Evolutionary conservation across 129 eudicot species (phyloP), one percentile per base, ranked within the genome.

Genomic region (Helianthus tuberosus): DNA sequence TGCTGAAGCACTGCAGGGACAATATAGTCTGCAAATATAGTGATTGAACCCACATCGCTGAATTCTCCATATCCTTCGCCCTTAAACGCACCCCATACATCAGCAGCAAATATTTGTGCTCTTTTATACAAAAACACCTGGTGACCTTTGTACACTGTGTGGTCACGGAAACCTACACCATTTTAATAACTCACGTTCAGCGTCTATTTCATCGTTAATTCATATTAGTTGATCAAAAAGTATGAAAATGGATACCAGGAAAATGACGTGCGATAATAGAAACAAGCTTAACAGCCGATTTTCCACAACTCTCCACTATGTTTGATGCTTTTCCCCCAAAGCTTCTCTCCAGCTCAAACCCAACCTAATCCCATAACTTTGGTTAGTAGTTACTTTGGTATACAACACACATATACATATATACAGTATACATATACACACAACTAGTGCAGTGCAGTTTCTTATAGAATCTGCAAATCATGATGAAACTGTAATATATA

Each of bases 41-140:
- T 93, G 51, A 93, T 81, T 11, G 90, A 80, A 35, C 88, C 80
- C 17, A 93, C 80, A 72, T 93, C 96, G 7, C 65, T 80, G 75
- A 89, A 89, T 67, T 93, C 96, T 14, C 98, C 98, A 55, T 87
- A 93, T 47, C 86, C 82, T 84, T 86, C 69, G 66, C 96, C 96
- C 86, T 93, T 90, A 72, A 93, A 93, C 27, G 96, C 96, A 61
- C 98, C 96, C 92, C 96, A 88, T 50, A 93, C 68, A 76, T 93
- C 98, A 44, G 96, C 96, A 69, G 87, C 92, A 78, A 93, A 90
- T 78, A 93, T 90, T 75, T 93, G 98, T 68, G 98, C 98, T 83
- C 96, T 75, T 74, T 90, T 86, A 63, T 90, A 89, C 75, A 89
- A 80, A 80, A 93, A 93, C 54, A 89, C 80, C 55, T 88, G 96